Percentiles rank a stretch among this genome's conserved stretches.
Conservation (phyloP, 164 flowering plant species). For the Taxillus chinensis region DNA sequence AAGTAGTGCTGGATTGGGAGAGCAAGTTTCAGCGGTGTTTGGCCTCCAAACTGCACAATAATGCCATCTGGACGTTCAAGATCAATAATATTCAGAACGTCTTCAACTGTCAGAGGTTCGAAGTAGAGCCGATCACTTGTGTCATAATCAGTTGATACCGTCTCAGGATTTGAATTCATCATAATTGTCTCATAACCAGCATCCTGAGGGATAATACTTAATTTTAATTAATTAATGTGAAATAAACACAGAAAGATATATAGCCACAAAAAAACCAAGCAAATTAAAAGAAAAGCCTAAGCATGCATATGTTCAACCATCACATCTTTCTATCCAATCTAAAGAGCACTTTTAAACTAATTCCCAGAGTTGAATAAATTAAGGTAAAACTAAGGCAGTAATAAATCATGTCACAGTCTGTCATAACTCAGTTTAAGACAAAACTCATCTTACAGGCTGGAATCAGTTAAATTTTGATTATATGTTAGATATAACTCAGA, state of each 20-base stretch:
- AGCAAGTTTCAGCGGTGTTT: slow-evolving; percentile 76
- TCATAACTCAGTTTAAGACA: too few species aligned
- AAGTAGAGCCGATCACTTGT: slow-evolving; percentile 96
- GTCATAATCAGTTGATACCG: slow-evolving; percentile 96
- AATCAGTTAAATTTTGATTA: too few species aligned
- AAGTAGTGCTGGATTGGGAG: slow-evolving; percentile 68
- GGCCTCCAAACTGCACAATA: slow-evolving; percentile 90
- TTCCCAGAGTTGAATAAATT: too few species aligned
- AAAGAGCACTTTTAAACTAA: too few species aligned
- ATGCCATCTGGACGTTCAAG: slow-evolving; percentile 89
- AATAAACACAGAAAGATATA: background rate
- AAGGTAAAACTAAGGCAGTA: too few species aligned
- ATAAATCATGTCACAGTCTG: too few species aligned
- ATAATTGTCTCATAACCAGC: slow-evolving; percentile 92
- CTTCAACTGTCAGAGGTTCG: slow-evolving; percentile 93
- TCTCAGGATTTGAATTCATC: slow-evolving; percentile 98
- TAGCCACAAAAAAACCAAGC: background rate
- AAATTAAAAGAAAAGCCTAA: background rate
- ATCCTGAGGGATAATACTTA: slow-evolving; percentile 28
- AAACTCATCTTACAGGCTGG: too few species aligned
- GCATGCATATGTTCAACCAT: background rate
- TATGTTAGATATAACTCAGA: too few species aligned
- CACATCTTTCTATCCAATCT: background rate
- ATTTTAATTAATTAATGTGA: background rate
- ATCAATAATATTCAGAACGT: slow-evolving; percentile 73